Evolutionary conservation across 164 flowering plant species (phyloP).

Genomic region (Echeveria elegans): DNA sequence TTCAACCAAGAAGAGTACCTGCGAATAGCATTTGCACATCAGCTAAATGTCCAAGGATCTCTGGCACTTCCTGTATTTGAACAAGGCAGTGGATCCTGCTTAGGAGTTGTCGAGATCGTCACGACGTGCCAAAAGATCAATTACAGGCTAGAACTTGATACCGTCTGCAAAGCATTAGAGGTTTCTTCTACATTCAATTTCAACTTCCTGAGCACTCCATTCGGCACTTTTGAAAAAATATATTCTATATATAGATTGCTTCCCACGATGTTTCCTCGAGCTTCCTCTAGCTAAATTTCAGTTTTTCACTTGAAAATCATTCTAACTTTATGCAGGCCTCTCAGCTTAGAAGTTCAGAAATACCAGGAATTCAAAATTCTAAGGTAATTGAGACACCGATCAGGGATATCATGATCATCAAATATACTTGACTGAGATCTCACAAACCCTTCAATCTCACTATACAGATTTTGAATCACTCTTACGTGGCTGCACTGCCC

Average conservation of each 20-base stretch:
- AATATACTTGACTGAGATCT: not conserved
- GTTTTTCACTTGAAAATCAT: not conserved
- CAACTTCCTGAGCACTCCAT: slow-evolving; percentile 2
- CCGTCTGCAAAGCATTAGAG: slow-evolving; percentile 77
- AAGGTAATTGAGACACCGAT: slow-evolving; percentile 31
- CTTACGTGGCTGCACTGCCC: slow-evolving; percentile 6
- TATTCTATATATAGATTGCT: not conserved
- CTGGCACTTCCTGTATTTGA: slow-evolving; percentile 81
- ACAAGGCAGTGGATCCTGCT: slow-evolving; percentile 50
- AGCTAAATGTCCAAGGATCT: slow-evolving; percentile 55
- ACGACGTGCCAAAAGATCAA: slow-evolving; percentile 50
- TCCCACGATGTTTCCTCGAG: not conserved
- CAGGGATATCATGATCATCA: not conserved
- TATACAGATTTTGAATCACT: not conserved
- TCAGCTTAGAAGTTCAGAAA: slow-evolving; percentile 61
- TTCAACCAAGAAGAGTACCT: slow-evolving; percentile 61
- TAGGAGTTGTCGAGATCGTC: slow-evolving; percentile 81
- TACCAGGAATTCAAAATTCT: slow-evolving; percentile 18
- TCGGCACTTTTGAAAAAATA: no score
- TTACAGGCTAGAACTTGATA: slow-evolving; percentile 57
- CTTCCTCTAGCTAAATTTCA: not conserved
- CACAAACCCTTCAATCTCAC: not conserved
- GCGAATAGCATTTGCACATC: slow-evolving; percentile 45
- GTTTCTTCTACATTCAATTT: slow-evolving; percentile 22
- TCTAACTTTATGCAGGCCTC: slow-evolving; percentile 53